phyloP scores from a whole-genome alignment of 164 flowering plant species.

The Nymphaea thermarum region DNA sequence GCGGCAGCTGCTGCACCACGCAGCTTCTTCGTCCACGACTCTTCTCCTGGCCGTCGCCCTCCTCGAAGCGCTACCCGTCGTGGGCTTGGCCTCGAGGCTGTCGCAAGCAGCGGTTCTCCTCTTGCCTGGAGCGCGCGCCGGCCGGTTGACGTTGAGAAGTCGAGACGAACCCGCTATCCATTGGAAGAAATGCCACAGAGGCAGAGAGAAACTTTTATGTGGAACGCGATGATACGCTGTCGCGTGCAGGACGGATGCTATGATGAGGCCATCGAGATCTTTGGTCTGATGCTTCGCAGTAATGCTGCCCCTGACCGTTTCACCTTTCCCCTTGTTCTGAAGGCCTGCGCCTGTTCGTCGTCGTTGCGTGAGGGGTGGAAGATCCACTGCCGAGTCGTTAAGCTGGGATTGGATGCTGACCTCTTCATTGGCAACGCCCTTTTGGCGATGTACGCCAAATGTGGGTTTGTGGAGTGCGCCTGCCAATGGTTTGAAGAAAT shows the following conservation, averaged over 20 bases:
- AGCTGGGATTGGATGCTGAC: slow-evolving; percentile 38
- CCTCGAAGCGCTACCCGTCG: too few species aligned
- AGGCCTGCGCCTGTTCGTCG: slow-evolving; percentile 30
- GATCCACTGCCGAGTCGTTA: slow-evolving; percentile 33
- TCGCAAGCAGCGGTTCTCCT: too few species aligned
- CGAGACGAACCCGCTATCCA: slow-evolving; percentile 24
- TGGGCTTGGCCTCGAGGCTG: too few species aligned
- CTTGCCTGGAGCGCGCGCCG: too few species aligned
- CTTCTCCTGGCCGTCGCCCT: too few species aligned
- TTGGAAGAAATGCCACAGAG: slow-evolving; percentile 23
- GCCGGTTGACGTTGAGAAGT: too few species aligned
- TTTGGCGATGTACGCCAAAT: slow-evolving; percentile 41
- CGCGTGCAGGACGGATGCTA: slow-evolving; percentile 22
- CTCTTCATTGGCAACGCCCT: slow-evolving; percentile 44
- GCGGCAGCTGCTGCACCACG: too few species aligned
- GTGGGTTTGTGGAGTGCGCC: slow-evolving; percentile 28
- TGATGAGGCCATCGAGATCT: slow-evolving; percentile 23
- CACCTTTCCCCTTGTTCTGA: slow-evolving; percentile 52
- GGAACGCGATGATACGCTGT: slow-evolving; percentile 51
- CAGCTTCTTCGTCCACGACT: too few species aligned
- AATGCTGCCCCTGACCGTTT: slow-evolving; percentile 31
- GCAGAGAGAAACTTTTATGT: slow-evolving; percentile 19
- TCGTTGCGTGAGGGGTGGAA: slow-evolving; percentile 27
- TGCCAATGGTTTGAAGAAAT: slow-evolving; percentile 47
- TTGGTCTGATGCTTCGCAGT: slow-evolving; percentile 17